These are phyloP conservation scores for Umbellularia californica DNA, from an alignment of 164 flowering plant genomes.

Conservation along the genomic window DNA sequence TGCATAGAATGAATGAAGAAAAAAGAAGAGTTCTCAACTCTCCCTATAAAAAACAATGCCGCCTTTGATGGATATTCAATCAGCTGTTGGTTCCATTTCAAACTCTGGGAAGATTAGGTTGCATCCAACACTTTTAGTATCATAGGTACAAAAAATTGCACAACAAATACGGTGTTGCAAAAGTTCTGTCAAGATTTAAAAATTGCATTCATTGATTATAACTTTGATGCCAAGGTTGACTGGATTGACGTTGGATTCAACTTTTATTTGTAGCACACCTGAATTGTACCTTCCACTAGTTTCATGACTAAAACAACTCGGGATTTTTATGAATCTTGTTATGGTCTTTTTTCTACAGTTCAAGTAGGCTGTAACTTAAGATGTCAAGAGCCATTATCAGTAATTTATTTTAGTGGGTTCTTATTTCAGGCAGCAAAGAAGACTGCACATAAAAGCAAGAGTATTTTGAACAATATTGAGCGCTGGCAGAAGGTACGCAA, in stretches of 20 bases:
- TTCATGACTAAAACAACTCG: too few species aligned
- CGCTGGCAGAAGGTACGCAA: conserved; percentile 82
- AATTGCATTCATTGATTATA: too few species aligned
- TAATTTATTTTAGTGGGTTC: conserved; percentile 4
- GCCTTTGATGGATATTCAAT: not conserved
- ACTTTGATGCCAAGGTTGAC: too few species aligned
- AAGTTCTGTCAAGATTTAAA: too few species aligned
- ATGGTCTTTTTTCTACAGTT: too few species aligned
- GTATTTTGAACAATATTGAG: conserved; percentile 73
- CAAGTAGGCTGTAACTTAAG: not conserved
- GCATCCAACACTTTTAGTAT: too few species aligned
- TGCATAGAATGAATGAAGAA: not conserved
- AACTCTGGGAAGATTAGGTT: not conserved
- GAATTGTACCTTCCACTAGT: too few species aligned
- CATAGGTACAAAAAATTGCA: too few species aligned
- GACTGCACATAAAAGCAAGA: conserved; percentile 82
- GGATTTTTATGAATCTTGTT: too few species aligned
- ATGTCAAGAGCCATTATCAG: not conserved
- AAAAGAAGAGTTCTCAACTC: not conserved
- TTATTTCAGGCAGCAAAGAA: conserved; percentile 74
- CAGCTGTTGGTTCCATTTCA: not conserved
- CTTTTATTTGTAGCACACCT: too few species aligned
- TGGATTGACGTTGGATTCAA: too few species aligned
- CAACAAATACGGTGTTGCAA: too few species aligned
- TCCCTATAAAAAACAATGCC: not conserved